Percentiles rank a stretch among this genome's conserved stretches.
These are phyloP conservation scores for Celoporthe dispersa DNA, from an alignment of 2,329 filamentous ascomycete species.

Conservation along the genomic window DNA sequence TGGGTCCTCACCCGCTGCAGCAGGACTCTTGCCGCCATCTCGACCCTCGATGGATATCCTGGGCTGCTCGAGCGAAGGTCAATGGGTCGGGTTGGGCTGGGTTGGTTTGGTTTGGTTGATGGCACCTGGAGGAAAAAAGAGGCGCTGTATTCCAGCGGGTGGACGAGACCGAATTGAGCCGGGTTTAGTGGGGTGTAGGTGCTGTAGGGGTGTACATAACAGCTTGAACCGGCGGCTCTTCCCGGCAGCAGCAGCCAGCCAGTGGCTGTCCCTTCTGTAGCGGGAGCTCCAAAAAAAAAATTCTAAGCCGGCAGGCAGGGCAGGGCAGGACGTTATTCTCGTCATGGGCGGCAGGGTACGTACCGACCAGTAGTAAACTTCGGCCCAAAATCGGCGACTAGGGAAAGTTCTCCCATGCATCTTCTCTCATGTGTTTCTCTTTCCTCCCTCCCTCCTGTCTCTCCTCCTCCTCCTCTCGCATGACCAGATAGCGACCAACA, in stretches of 20 bases:
- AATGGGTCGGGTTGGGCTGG: slow-evolving; percentile 21
- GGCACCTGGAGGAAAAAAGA: neutral
- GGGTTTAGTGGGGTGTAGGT: slow-evolving; percentile 1
- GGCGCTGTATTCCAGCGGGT: neutral
- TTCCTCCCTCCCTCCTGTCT: neutral
- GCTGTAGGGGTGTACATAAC: too few species aligned
- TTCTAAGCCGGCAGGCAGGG: too few species aligned
- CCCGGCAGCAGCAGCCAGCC: slow-evolving; percentile 20
- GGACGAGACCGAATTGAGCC: neutral
- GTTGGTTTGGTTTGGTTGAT: slow-evolving; percentile 1
- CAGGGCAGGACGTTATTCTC: neutral
- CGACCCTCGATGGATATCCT: slow-evolving; percentile 47
- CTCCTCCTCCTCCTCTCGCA: neutral
- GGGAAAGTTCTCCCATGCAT: neutral
- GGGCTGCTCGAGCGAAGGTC: slow-evolving; percentile 13
- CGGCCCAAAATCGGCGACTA: slow-evolving; percentile 25
- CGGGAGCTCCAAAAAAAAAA: slow-evolving; percentile 28
- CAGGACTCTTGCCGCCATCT: slow-evolving; percentile 65
- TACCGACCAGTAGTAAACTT: neutral
- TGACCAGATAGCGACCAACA: neutral
- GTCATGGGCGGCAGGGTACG: slow-evolving; percentile 12
- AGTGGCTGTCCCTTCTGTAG: neutral
- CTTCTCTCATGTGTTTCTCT: neutral
- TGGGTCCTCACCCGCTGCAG: slow-evolving; percentile 54
- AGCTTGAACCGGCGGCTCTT: slow-evolving; percentile 27